A percentile compares a stretch with the other conserved stretches of the same genome.
These are phyloP conservation scores for Trypanosoma theileri DNA, from an alignment of 208 protist genomes.

Conservation along the genomic window DNA sequence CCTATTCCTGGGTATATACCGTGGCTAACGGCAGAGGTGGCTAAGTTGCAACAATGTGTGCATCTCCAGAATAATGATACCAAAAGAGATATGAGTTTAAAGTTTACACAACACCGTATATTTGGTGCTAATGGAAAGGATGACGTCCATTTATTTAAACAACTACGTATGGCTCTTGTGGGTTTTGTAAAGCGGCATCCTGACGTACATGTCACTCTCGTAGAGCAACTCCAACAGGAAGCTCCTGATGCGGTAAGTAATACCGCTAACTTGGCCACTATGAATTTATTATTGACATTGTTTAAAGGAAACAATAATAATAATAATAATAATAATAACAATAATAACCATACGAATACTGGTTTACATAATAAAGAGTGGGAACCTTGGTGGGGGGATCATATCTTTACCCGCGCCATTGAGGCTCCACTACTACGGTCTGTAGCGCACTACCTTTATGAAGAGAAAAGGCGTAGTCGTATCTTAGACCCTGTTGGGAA, in stretches of 20 bases:
- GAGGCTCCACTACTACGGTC: slow-evolving; percentile 64
- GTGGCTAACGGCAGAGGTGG: slow-evolving; percentile 65
- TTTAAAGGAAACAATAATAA: slow-evolving; percentile 10
- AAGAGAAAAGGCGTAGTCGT: slow-evolving; percentile 48
- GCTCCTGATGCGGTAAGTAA: not conserved
- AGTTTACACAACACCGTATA: slow-evolving; percentile 29
- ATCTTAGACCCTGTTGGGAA: slow-evolving; percentile 84
- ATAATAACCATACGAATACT: not conserved
- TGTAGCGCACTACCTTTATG: slow-evolving; percentile 67
- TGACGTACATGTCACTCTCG: not conserved
- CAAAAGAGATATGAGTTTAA: not conserved
- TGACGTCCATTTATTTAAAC: slow-evolving; percentile 35
- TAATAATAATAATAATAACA: slow-evolving; percentile 3
- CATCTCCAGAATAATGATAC: not conserved
- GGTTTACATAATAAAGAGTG: no score
- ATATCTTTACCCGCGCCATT: slow-evolving; percentile 49
- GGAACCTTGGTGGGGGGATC: slow-evolving; percentile 58
- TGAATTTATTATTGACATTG: slow-evolving; percentile 29
- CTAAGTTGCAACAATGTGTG: slow-evolving; percentile 35
- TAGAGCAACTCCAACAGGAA: slow-evolving; percentile 8
- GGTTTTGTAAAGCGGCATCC: slow-evolving; percentile 33
- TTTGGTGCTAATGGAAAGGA: slow-evolving; percentile 34
- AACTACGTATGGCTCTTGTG: slow-evolving; percentile 41
- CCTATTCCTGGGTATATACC: slow-evolving; percentile 78
- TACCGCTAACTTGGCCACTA: slow-evolving; percentile 20